A percentile compares a stretch with the other conserved stretches of the same genome.
phyloP scores from a whole-genome alignment of 192 early-diverging fungal species.

The Coemansia sp. region DNA sequence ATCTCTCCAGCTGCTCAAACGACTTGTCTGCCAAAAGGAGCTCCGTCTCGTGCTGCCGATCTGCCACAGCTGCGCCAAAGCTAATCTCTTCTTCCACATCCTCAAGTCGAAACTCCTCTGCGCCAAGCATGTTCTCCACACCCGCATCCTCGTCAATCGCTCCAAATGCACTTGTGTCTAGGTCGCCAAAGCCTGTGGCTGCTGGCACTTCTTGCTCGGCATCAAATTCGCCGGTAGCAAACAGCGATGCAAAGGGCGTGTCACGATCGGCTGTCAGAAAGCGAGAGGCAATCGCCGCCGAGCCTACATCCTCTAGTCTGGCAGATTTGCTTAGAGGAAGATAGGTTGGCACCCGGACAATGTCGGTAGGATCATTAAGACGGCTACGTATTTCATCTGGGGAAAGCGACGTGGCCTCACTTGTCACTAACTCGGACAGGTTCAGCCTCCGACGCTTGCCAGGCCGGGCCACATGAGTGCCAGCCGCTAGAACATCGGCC shows the following conservation, averaged over 20 bases:
- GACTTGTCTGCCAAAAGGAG: constrained; percentile 47
- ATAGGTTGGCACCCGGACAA: constrained; percentile 49
- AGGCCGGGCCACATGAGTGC: constrained; percentile 18
- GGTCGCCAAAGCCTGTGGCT: not conserved
- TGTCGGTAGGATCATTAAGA: constrained; percentile 39
- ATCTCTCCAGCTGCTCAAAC: constrained; percentile 50
- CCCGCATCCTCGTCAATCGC: constrained; percentile 9
- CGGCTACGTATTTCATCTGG: constrained; percentile 41
- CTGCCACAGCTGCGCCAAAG: constrained; percentile 26
- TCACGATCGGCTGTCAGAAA: constrained; percentile 19
- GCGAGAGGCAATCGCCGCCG: constrained; percentile 42
- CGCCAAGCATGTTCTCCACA: constrained; percentile 13
- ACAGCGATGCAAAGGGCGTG: constrained; percentile 38
- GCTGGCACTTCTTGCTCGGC: constrained; percentile 32
- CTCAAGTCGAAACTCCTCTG: constrained; percentile 33
- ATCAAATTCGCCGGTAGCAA: constrained; percentile 18
- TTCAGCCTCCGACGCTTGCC: constrained; percentile 48
- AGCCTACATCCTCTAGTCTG: constrained; percentile 43
- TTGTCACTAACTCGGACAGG: constrained; percentile 47
- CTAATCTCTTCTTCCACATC: constrained; percentile 48
- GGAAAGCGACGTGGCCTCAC: constrained; percentile 40
- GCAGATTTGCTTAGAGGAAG: constrained; percentile 29
- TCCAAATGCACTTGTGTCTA: constrained; percentile 12
- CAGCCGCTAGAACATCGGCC: constrained; percentile 33
- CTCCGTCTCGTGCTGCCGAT: constrained; percentile 31